Percentiles rank a stretch among this genome's conserved stretches.
Evolutionary conservation across 176 grass and related monocot genomes (phyloP).

Genomic region (Typha latifolia): DNA sequence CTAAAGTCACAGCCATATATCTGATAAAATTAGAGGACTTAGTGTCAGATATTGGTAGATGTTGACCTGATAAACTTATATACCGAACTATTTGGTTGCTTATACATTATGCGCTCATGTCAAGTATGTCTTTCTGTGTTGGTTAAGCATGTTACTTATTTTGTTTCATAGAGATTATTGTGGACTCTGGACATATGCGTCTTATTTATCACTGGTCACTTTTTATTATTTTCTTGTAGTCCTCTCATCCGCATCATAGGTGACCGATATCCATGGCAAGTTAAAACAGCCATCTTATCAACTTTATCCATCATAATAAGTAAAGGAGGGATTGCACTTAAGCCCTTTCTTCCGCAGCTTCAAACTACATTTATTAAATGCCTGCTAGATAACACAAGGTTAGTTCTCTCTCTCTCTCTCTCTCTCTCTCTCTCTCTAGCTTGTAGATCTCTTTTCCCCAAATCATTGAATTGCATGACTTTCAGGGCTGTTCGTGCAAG

Average conservation of each 20-base stretch:
- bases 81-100: conserved; percentile 5
- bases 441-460: conserved; percentile 6
- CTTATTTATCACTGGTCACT: not conserved
- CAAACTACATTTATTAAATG: conserved; percentile 95
- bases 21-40: too few relatives aligned
- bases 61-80: not conserved
- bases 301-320: conserved; percentile 87
- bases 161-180: not conserved
- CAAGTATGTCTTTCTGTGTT: not conserved
- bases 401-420: conserved; percentile 17
- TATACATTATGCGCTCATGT: not conserved
- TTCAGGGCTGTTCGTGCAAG: conserved; percentile 74
- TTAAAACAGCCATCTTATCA: conserved; percentile 90
- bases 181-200: not conserved
- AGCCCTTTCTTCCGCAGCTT: conserved; percentile 95
- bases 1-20: too few relatives aligned
- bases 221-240: conserved; percentile 31
- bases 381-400: conserved; percentile 79
- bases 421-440: too few relatives aligned
- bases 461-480: conserved; percentile 10
- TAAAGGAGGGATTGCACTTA: conserved; percentile 94
- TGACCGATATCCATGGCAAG: conserved; percentile 97
- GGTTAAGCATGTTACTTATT: not conserved
- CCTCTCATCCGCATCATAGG: conserved; percentile 94
- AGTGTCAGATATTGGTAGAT: too few relatives aligned